Conservation (phyloP, 805 yeast species). For the Suhomyces xylopsoci region DNA sequence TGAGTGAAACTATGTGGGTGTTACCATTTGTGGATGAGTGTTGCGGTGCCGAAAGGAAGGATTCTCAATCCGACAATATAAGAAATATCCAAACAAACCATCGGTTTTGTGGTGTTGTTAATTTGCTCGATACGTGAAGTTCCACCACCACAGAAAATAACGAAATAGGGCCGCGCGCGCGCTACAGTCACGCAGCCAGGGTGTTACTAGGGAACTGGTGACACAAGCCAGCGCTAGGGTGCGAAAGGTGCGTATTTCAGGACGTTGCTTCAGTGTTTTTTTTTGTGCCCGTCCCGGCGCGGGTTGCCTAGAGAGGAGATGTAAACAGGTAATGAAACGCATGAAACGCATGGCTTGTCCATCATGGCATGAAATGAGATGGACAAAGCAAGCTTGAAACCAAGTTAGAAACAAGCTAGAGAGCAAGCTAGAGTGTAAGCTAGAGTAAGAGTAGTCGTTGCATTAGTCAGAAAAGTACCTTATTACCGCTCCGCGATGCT, state of each 20-base stretch:
- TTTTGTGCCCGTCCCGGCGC: not conserved
- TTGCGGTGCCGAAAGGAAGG: not conserved
- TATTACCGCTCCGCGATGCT: no score
- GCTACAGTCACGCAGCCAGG: not conserved
- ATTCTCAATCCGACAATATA: constrained; percentile 2
- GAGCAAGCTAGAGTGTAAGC: no score
- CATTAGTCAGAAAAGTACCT: no score
- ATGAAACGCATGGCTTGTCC: not conserved
- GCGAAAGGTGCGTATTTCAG: not conserved
- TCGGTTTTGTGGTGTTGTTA: constrained; percentile 5
- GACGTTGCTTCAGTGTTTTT: not conserved
- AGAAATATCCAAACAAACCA: constrained; percentile 3
- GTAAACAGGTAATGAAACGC: not conserved
- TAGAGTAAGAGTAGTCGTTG: not conserved
- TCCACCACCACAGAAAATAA: not conserved
- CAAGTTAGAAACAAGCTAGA: no score
- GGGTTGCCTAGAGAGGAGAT: not conserved
- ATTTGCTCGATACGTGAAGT: constrained; percentile 2
- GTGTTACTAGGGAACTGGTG: not conserved
- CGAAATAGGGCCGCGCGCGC: not conserved
- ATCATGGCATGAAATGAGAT: not conserved
- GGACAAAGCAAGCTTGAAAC: not conserved
- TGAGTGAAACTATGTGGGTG: not conserved
- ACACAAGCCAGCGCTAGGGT: constrained; percentile 1
- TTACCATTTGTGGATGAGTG: constrained; percentile 1